Base-by-base conservation (phyloP, 2,329 filamentous ascomycete species). In the Cytospora leucostoma region DNA sequence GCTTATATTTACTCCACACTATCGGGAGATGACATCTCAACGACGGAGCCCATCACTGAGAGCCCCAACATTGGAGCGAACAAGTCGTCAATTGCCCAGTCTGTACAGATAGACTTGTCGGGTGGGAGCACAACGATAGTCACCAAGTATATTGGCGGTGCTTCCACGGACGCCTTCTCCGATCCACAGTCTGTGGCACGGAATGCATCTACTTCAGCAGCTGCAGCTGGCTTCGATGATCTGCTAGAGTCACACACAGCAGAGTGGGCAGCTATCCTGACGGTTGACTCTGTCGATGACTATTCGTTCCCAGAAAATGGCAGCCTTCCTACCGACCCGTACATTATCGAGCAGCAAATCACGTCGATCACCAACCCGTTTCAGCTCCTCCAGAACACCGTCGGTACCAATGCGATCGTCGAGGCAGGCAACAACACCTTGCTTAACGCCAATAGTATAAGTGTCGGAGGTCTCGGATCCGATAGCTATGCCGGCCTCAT, bases 71-170 rank as follows among this genome's bases (percentile, higher is more conserved):
- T 89, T 17, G 79, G 82, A 21, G 72, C 71, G 4, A 89, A 90
- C 67, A 77, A 78, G 12, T 89, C 88, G 0, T 88, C 87, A 0
- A 85, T 91, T 66, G 87, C 85, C 1, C 87, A 90, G 68, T 79
- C 83, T 8, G 80, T 85, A 51, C 72, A 78, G 11, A 78, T 89
- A 34, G 76, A 73, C 1, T 76, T 91, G 7, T 75, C 75, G 35
- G 80, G 81, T 3, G 83, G 84, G 1, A 70, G 83, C 67, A 80
- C 80, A 0, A 78, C 84, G 3, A 83, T 79, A 1, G 74, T 91
- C 53, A 83, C 80, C 54, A 92, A 92, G 70, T 91, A 82, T 67
- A 80, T 92, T 17, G 89, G 89, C 34, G 82, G 80, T 56, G 88
- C 89, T 4, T 90, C 88, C 1, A 83, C 82, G 0, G 89, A 92